A percentile compares a stretch with the other conserved stretches of the same genome.
phyloP scores from a whole-genome alignment of 306 rosid genomes.

The Gynostemma pentaphyllum region DNA sequence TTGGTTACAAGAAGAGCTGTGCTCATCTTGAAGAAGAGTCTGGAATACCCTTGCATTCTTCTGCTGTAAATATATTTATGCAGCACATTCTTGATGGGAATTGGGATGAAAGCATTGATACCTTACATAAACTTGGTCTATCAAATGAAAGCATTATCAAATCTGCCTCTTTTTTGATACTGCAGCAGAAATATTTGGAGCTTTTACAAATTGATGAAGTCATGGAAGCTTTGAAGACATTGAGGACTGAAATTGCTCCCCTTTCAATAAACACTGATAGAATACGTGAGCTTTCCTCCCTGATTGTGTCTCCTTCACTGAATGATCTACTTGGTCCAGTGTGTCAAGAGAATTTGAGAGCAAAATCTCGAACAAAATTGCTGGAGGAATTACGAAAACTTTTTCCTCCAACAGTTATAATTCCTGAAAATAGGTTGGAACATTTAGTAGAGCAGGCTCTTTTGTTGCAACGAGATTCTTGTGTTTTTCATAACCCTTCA shows the following conservation, averaged over 20 bases:
- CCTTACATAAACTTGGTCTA: conserved; percentile 58
- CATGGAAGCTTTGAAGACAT: conserved; percentile 80
- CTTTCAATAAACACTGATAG: conserved; percentile 44
- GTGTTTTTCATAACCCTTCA: conserved; percentile 77
- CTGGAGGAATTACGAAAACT: conserved; percentile 80
- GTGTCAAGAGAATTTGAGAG: conserved; percentile 23
- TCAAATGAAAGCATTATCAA: conserved; percentile 44
- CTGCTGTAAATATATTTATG: conserved; percentile 56
- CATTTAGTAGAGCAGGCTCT: conserved; percentile 94
- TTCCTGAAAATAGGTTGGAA: conserved; percentile 92
- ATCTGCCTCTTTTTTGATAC: conserved; percentile 67
- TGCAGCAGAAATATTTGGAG: conserved; percentile 86
- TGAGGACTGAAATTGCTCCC: conserved; percentile 81
- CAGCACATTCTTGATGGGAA: conserved; percentile 74
- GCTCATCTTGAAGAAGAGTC: conserved; percentile 89
- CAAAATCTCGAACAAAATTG: conserved; percentile 58
- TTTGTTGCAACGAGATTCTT: conserved; percentile 77
- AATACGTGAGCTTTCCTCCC: conserved; percentile 71
- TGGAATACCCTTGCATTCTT: conserved; percentile 65
- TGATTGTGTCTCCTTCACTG: conserved; percentile 50
- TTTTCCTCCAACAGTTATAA: conserved; percentile 82
- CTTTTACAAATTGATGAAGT: conserved; percentile 53
- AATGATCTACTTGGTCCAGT: conserved; percentile 20
- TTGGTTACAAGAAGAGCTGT: conserved; percentile 82
- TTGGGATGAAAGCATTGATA: conserved; percentile 70